These are phyloP conservation scores for Dalbergia cochinchinensis DNA, from an alignment of 306 rosid species.

Conservation along the genomic window DNA sequence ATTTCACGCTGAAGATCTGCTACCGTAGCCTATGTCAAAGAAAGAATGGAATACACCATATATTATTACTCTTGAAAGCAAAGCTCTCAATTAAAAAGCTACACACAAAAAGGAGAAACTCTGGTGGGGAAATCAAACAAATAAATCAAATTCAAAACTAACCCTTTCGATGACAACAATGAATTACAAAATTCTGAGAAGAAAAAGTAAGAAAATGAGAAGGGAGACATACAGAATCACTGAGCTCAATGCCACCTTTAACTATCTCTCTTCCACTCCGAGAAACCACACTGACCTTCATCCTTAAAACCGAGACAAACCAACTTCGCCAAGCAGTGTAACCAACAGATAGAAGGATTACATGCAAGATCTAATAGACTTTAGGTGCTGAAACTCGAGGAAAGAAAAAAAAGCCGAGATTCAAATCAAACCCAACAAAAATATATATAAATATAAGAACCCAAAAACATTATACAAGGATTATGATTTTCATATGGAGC, in stretches of 20 bases:
- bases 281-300: constrained; percentile 86
- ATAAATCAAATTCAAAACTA: constrained; percentile 28
- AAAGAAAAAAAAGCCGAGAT: not conserved
- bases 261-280: constrained; percentile 84
- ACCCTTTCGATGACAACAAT: constrained; percentile 15
- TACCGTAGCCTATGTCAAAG: constrained; percentile 75
- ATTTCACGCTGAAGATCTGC: constrained; percentile 95
- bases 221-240: constrained; percentile 70
- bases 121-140: not conserved
- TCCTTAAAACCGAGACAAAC: constrained; percentile 48
- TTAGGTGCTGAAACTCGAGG: constrained; percentile 2
- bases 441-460: not conserved
- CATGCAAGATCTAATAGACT: constrained; percentile 47
- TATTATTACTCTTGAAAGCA: constrained; percentile 37
- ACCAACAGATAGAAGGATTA: constrained; percentile 34
- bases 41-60: constrained; percentile 36
- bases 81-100: not conserved
- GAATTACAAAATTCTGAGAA: not conserved
- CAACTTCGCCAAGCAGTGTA: constrained; percentile 45
- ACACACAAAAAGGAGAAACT: constrained; percentile 1
- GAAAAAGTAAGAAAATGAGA: not conserved
- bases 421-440: constrained; percentile 27
- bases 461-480: not conserved
- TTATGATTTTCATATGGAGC: not conserved
- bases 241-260: constrained; percentile 83